phyloP scores from a whole-genome alignment of 1,284 basidiomycete genomes.

The Fistulinella cinereoalba region DNA sequence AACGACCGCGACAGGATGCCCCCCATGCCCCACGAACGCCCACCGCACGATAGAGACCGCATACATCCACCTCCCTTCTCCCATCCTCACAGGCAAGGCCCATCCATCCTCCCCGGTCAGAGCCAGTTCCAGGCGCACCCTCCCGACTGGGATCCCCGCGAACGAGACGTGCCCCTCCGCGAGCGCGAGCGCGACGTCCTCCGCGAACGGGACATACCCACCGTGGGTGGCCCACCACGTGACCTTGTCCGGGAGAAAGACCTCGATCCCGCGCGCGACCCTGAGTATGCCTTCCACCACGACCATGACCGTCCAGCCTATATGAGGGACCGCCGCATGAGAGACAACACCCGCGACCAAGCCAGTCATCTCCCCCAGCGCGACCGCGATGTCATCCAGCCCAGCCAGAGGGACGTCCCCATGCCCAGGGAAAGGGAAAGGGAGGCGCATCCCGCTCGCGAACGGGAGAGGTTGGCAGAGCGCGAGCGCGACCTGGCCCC shows the following conservation, averaged over 20 bases:
- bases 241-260: conserved; percentile 28
- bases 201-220: conserved; percentile 24
- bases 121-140: conserved; percentile 34
- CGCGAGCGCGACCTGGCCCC: conserved; percentile 21
- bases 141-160: conserved; percentile 27
- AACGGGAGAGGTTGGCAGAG: conserved; percentile 23
- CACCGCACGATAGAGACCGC: conserved; percentile 30
- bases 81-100: conserved; percentile 20
- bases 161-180: conserved; percentile 7
- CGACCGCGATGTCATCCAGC: conserved; percentile 23
- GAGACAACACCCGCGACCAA: conserved; percentile 24
- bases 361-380: conserved; percentile 20
- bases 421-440: conserved; percentile 25
- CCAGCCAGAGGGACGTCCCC: conserved; percentile 23
- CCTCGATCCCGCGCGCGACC: conserved; percentile 21
- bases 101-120: conserved; percentile 28
- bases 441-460: conserved; percentile 16
- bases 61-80: conserved; percentile 23
- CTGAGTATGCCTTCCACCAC: conserved; percentile 19
- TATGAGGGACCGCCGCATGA: conserved; percentile 24
- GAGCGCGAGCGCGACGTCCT: conserved; percentile 25
- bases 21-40: conserved; percentile 26
- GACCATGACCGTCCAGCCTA: conserved; percentile 28
- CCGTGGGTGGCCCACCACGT: conserved; percentile 20
- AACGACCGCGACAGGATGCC: conserved; percentile 29